Conservation (phyloP, 148 eudicot species). For the Agrostemma githago region DNA sequence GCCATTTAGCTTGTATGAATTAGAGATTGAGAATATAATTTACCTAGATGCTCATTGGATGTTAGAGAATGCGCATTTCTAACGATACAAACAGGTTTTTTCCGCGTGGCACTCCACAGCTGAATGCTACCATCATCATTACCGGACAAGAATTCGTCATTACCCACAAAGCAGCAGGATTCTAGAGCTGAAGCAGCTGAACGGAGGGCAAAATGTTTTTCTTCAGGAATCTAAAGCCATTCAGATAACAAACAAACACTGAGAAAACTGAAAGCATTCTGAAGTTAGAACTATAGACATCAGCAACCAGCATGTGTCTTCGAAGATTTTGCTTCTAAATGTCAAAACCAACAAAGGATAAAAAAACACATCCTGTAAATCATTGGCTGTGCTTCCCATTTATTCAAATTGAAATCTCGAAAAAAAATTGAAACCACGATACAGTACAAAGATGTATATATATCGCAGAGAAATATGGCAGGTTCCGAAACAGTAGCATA, state of each 20-base stretch:
- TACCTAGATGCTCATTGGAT: conserved; percentile 74
- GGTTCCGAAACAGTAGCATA: background rate
- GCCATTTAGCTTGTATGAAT: background rate
- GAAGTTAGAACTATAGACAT: background rate
- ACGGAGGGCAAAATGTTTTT: conserved; percentile 70
- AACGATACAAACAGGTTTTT: conserved; percentile 81
- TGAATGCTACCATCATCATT: conserved; percentile 97
- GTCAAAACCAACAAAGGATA: background rate
- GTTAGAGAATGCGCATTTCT: conserved; percentile 70
- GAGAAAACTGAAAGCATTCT: background rate
- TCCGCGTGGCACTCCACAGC: conserved; percentile 70
- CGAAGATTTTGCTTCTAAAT: background rate
- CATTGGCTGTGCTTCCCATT: background rate
- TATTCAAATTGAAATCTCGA: background rate
- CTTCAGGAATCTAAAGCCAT: conserved; percentile 76
- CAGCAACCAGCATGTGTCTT: background rate
- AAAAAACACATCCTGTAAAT: background rate
- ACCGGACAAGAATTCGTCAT: conserved; percentile 89
- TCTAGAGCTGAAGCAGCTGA: conserved; percentile 85
- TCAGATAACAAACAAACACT: conserved; percentile 2
- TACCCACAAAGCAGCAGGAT: conserved; percentile 72
- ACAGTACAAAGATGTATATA: background rate
- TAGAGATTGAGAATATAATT: background rate
- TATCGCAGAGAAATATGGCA: background rate
- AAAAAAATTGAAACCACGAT: background rate